Percentiles rank a stretch among this genome's conserved stretches.
Evolutionary conservation across 306 rosid species (phyloP).

Genomic region (Luffa acutangula): DNA sequence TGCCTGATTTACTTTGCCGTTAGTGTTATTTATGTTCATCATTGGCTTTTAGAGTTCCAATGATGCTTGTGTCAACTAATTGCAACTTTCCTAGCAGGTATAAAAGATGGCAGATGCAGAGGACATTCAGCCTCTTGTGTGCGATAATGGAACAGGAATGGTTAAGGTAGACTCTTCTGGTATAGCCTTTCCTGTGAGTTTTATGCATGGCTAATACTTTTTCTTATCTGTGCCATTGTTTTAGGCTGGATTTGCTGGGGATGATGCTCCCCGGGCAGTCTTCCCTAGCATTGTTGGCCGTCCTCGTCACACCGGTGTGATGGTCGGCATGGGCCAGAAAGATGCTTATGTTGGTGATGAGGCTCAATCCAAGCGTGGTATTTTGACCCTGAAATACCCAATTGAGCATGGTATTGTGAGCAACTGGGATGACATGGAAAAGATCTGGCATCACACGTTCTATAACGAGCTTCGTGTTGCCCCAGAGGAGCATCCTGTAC

Average conservation of each 20-base stretch:
- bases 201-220: background rate
- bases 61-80: background rate
- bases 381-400: slow-evolving; percentile 85
- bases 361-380: slow-evolving; percentile 97
- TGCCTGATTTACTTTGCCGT: background rate
- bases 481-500: slow-evolving; percentile 97
- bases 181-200: background rate
- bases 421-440: slow-evolving; percentile 99
- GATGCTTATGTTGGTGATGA: slow-evolving; percentile 99
- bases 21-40: background rate
- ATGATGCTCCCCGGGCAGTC: slow-evolving; percentile 98
- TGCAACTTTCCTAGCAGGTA: slow-evolving; percentile 19
- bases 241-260: slow-evolving; percentile 99
- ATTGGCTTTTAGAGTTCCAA: background rate
- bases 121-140: slow-evolving; percentile 97
- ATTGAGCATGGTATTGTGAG: slow-evolving; percentile 99
- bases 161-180: slow-evolving; percentile 53
- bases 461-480: slow-evolving; percentile 98
- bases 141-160: slow-evolving; percentile 99
- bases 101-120: slow-evolving; percentile 87
- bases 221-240: background rate
- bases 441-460: slow-evolving; percentile 99
- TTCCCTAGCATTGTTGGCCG: slow-evolving; percentile 99
- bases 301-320: slow-evolving; percentile 99
- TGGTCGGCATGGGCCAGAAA: slow-evolving; percentile 99